Base-by-base conservation (phyloP, 2,329 filamentous ascomycete species). In the Exophiala xenobiotica region DNA sequence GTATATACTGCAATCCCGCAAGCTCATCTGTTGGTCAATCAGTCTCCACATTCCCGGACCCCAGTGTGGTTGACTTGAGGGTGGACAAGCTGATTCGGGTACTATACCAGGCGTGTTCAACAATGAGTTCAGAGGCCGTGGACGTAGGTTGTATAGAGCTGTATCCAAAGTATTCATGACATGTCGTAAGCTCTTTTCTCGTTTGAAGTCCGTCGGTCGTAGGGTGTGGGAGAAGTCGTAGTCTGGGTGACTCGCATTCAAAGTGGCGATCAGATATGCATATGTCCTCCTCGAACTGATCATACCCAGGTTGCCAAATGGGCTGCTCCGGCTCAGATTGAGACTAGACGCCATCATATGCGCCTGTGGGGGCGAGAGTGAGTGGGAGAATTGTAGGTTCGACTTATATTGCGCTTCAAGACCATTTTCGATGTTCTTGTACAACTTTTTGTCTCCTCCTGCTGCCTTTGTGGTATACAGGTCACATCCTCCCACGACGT, bases 401-500 rank as follows among this genome's bases (percentile, higher is more conserved):
- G 90, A 88, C 62, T 90, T 88, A 78, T 97, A 90, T 70, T 96
- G 90, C 29, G 88, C 87, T 69, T 95, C 90, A 53, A 99, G 82
- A 23, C 88, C 90, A 65, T 88, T 84, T 68, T 96, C 91, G 66
- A 99, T 97, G 67, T 86, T 88, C 72, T 91, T 95, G 78, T 96
- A 96, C 6, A 99, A 78, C 68, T 97, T 97, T 80, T 96, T 96
- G 69, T 99, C 93, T 58, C 86, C 86, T 39, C 91, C 90, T 49
- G 92, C 90, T 23, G 93, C 91, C 72, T 99, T 99, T 20, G 91
- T 96, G 7, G 92, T 97, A 77, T 96, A 99, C 14, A 97, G 80
- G 70, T 99, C 93, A 77, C 92, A 97, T 59, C 89, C 88, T 63
- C 93, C 93, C 22, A 90, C 86, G 54, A 99, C 87, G 62, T 92